phyloP scores from a whole-genome alignment of 129 eudicot genomes.

The Saposhnikovia divaricata region DNA sequence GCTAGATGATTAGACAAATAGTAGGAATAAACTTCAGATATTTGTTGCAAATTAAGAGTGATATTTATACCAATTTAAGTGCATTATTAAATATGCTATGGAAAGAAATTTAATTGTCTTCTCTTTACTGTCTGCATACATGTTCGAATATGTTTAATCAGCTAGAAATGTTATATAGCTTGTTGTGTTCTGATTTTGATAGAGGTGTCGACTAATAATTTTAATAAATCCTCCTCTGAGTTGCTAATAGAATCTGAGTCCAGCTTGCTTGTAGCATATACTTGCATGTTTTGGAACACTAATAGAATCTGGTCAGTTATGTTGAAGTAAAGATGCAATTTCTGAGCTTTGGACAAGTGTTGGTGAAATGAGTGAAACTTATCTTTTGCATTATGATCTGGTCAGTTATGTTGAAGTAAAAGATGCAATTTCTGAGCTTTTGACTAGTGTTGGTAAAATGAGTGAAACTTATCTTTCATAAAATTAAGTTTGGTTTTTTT shows the following conservation, averaged over 20 bases:
- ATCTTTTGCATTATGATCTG: neutral
- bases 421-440: neutral
- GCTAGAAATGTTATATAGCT: neutral
- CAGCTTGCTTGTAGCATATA: constrained; percentile 24
- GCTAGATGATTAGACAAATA: neutral
- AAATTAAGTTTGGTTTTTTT: neutral
- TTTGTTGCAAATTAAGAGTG: neutral
- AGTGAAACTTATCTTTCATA: too few relatives aligned
- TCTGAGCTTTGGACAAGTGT: neutral
- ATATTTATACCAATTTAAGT: neutral
- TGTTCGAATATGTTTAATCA: neutral
- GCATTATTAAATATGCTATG: neutral
- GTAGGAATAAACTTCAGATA: neutral
- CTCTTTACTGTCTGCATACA: neutral
- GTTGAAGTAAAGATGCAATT: neutral
- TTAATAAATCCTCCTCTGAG: constrained; percentile 37
- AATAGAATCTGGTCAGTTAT: neutral
- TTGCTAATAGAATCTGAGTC: constrained; percentile 30
- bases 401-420: neutral
- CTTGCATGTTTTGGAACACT: constrained; percentile 47
- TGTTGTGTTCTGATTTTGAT: neutral
- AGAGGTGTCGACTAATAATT: too few relatives aligned
- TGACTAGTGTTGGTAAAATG: too few relatives aligned
- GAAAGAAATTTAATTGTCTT: neutral
- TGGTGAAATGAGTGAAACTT: too few relatives aligned